Conservation (phyloP, 1,284 basidiomycete genomes). For the Cryptococcus wingfieldii region DNA sequence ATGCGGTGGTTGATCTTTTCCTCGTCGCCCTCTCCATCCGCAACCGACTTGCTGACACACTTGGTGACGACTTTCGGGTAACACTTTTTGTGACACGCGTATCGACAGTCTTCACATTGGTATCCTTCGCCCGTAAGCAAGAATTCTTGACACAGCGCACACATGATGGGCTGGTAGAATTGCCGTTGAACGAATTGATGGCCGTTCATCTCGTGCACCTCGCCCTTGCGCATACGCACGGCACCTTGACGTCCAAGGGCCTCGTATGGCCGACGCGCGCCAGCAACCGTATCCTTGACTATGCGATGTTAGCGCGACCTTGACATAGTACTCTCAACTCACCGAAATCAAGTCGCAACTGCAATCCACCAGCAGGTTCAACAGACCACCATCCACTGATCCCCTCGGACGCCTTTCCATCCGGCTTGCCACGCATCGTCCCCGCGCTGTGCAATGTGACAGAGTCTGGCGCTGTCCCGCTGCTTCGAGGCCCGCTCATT, state of each 20-base stretch:
- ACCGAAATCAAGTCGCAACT: conserved; percentile 84
- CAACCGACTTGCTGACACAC: conserved; percentile 95
- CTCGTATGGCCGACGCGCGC: conserved; percentile 80
- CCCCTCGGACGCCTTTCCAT: conserved; percentile 58
- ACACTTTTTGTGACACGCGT: conserved; percentile 98
- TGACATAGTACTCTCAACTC: conserved; percentile 43
- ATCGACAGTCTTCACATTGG: conserved; percentile 98
- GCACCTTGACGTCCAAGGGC: conserved; percentile 97
- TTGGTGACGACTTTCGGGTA: conserved; percentile 99
- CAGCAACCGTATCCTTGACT: conserved; percentile 94
- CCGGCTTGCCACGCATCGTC: conserved; percentile 16
- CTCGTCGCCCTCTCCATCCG: conserved; percentile 86
- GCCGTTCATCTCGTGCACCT: conserved; percentile 99
- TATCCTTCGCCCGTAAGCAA: conserved; percentile 94
- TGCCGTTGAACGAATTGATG: conserved; percentile 97
- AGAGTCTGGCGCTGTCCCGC: conserved; percentile 30
- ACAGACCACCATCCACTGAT: conserved; percentile 97
- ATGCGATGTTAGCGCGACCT: conserved; percentile 3
- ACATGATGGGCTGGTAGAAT: conserved; percentile 98
- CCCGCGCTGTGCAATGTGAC: conserved; percentile 35
- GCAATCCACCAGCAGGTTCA: conserved; percentile 93
- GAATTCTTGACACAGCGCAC: conserved; percentile 97
- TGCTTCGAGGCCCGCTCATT: conserved; percentile 36
- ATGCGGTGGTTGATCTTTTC: conserved; percentile 99
- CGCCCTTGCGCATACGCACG: conserved; percentile 94